Percentiles rank a stretch among this genome's conserved stretches.
Evolutionary conservation across 2,329 filamentous ascomycete species (phyloP).

Genomic region (Ustilaginoidea virens): DNA sequence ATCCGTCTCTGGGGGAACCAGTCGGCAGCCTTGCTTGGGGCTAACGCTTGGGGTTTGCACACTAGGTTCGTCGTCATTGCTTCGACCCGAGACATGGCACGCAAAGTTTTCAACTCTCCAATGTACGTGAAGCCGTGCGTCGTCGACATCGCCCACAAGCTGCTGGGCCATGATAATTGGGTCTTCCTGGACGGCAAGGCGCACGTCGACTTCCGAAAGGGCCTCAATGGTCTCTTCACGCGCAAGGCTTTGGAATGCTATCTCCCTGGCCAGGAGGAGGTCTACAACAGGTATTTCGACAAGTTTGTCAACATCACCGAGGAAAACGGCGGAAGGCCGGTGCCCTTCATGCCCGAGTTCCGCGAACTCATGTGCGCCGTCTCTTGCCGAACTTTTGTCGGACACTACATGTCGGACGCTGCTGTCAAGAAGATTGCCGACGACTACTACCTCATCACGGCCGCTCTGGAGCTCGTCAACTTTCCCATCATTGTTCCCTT

Average conservation of each 20-base stretch:
- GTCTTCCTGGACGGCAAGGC: conserved; percentile 92
- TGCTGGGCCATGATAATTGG: conserved; percentile 86
- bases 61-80: conserved; percentile 95
- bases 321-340: conserved; percentile 54
- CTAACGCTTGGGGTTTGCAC: too few relatives aligned
- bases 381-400: conserved; percentile 92
- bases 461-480: conserved; percentile 91
- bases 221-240: conserved; percentile 87
- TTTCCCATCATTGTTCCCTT: conserved; percentile 93
- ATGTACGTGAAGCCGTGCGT: conserved; percentile 88
- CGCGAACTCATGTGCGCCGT: conserved; percentile 91
- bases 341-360: conserved; percentile 83
- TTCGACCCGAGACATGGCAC: conserved; percentile 83
- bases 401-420: conserved; percentile 84
- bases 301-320: conserved; percentile 63
- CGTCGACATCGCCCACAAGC: conserved; percentile 85
- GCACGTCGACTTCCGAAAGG: conserved; percentile 95
- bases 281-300: conserved; percentile 78
- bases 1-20: too few relatives aligned
- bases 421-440: conserved; percentile 87
- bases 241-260: conserved; percentile 76
- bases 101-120: conserved; percentile 94
- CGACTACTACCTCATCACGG: conserved; percentile 94
- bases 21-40: too few relatives aligned
- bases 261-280: conserved; percentile 81